Conservation (phyloP, 495 filamentous ascomycete genomes). For the Chlorociboria aeruginascens region DNA sequence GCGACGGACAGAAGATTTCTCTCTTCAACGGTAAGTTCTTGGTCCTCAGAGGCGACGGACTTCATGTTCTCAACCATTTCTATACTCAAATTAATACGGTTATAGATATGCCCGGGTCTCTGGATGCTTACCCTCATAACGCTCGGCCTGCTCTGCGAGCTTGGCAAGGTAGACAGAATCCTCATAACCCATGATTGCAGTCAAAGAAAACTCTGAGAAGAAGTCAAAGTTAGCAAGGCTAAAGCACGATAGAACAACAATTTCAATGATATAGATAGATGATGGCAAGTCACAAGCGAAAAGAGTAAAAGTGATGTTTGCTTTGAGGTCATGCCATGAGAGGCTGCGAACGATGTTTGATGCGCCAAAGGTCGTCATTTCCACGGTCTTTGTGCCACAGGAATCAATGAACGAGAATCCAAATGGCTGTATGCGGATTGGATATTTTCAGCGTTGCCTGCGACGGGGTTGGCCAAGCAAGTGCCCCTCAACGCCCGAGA, state of each 20-base stretch:
- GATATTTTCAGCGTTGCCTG: too few species aligned
- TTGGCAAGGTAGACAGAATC: slow-evolving; percentile 99
- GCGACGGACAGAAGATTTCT: slow-evolving; percentile 97
- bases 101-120: not conserved
- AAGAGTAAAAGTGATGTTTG: too few species aligned
- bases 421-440: too few species aligned
- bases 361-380: too few species aligned
- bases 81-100: slow-evolving; percentile 26
- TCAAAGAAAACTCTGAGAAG: slow-evolving; percentile 6
- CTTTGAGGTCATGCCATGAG: too few species aligned
- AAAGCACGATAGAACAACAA: too few species aligned
- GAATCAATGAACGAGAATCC: too few species aligned
- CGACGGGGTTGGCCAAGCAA: not conserved
- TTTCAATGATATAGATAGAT: too few species aligned
- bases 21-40: slow-evolving; percentile 98
- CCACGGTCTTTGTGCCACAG: too few species aligned
- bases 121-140: slow-evolving; percentile 82
- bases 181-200: slow-evolving; percentile 91
- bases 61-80: slow-evolving; percentile 99
- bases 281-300: too few species aligned
- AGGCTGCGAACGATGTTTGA: too few species aligned
- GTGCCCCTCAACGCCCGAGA: slow-evolving; percentile 6
- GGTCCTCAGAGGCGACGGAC: slow-evolving; percentile 89
- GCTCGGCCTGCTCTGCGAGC: slow-evolving; percentile 99
- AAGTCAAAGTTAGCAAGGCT: not conserved